Evolutionary conservation across 352 stramenopile genomes (phyloP).

Genomic region (Pythium angustatum): DNA sequence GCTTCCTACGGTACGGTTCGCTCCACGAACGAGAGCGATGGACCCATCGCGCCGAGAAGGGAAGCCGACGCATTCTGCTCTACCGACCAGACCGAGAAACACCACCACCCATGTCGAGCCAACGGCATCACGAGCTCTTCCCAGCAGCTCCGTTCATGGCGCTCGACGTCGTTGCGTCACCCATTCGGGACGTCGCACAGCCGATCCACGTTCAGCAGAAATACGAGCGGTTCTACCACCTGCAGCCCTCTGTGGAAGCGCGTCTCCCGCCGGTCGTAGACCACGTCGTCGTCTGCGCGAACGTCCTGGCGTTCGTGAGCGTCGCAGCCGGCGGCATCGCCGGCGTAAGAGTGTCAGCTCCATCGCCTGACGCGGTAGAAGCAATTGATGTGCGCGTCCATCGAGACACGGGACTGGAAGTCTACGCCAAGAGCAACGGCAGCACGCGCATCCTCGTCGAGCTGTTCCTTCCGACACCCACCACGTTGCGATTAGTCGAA

Average conservation of each 20-base stretch:
- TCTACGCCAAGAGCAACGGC: slow-evolving; percentile 1
- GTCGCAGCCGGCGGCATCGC: background rate
- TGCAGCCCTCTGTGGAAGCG: background rate
- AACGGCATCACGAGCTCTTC: background rate
- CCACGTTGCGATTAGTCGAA: slow-evolving; percentile 9
- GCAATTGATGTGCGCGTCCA: slow-evolving; percentile 16
- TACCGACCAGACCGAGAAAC: too few relatives aligned
- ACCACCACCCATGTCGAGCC: too few relatives aligned
- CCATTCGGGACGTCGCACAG: background rate
- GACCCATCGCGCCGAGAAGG: too few relatives aligned
- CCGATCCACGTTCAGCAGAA: background rate
- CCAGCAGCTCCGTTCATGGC: slow-evolving; percentile 6
- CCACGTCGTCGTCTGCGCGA: slow-evolving; percentile 1
- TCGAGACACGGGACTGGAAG: slow-evolving; percentile 18
- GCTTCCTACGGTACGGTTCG: too few relatives aligned
- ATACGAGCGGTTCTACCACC: slow-evolving; percentile 5
- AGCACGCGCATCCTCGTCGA: slow-evolving; percentile 13
- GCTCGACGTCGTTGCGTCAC: background rate
- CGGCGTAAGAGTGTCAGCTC: slow-evolving; percentile 1
- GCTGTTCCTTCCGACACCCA: slow-evolving; percentile 5
- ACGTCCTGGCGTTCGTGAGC: slow-evolving; percentile 3
- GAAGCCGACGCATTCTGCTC: too few relatives aligned
- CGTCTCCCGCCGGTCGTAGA: slow-evolving; percentile 9
- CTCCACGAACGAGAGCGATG: too few relatives aligned
- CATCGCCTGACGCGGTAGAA: background rate